Conservation (phyloP, 306 rosid species). For the Castanea sativa region DNA sequence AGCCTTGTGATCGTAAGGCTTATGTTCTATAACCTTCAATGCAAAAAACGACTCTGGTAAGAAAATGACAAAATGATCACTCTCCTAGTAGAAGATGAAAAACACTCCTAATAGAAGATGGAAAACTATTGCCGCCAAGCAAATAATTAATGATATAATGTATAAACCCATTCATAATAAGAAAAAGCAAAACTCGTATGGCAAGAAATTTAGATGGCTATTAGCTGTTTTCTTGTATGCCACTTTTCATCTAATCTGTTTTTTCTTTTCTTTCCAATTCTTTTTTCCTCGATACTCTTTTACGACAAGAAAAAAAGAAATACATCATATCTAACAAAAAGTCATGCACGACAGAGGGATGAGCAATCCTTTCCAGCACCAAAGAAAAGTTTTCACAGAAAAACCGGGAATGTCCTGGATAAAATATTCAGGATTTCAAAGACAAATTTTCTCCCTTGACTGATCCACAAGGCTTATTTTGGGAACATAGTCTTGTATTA, state of each 20-base stretch:
- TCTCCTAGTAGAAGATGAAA: conserved; percentile 2
- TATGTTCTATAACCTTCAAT: conserved; percentile 97
- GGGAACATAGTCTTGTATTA: not conserved
- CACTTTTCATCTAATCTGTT: not conserved
- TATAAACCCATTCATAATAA: not conserved
- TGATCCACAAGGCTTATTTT: not conserved
- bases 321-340: not conserved
- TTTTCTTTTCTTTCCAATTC: not conserved
- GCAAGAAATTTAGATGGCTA: conserved; percentile 4
- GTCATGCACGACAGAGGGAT: not conserved
- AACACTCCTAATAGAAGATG: conserved; percentile 6
- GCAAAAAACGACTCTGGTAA: conserved; percentile 57
- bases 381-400: not conserved
- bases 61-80: conserved; percentile 41
- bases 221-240: not conserved
- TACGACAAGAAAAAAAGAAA: not conserved
- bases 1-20: conserved; percentile 97
- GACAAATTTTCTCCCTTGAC: not conserved
- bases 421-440: not conserved
- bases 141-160: not conserved
- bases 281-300: not conserved
- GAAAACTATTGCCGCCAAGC: conserved; percentile 4
- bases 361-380: not conserved
- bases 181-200: conserved; percentile 1
- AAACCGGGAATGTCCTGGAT: not conserved